phyloP scores from a whole-genome alignment of 257 asterid species.

The Orobanche coerulescens region DNA sequence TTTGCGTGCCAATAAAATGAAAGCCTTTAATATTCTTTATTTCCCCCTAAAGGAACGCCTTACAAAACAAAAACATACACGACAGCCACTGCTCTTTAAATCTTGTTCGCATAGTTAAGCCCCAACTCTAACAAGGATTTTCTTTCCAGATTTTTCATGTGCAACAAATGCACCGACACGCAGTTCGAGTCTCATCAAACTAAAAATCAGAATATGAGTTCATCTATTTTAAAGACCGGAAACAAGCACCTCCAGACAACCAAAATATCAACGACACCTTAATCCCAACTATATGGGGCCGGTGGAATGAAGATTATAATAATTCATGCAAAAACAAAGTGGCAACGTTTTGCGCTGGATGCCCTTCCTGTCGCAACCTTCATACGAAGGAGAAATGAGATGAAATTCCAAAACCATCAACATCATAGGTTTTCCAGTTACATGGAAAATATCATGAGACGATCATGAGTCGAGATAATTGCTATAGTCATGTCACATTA shows the following conservation, averaged over 20 bases:
- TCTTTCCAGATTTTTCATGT: neutral
- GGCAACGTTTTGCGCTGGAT: too few species aligned
- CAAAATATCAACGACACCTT: too few species aligned
- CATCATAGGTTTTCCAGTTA: too few species aligned
- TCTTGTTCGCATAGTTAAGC: neutral
- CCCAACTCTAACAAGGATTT: neutral
- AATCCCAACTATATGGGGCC: too few species aligned
- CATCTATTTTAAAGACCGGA: neutral
- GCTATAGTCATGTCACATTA: too few species aligned
- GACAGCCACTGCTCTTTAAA: neutral
- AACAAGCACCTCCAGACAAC: neutral
- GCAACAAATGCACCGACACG: neutral
- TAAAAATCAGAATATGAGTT: neutral
- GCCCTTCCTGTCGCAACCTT: too few species aligned
- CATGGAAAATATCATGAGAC: too few species aligned
- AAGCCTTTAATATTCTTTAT: neutral
- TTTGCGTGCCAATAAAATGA: neutral
- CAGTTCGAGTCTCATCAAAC: neutral
- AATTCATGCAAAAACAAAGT: too few species aligned
- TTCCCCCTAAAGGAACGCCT: neutral
- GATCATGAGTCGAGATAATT: too few species aligned
- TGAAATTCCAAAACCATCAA: too few species aligned
- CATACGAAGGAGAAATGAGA: too few species aligned
- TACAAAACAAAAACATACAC: neutral
- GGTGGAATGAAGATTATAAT: too few species aligned